Evolutionary conservation across 176 grass and related monocot species (phyloP), one percentile per base, ranked within the genome.

Genomic region (Aegilops tauschii): DNA sequence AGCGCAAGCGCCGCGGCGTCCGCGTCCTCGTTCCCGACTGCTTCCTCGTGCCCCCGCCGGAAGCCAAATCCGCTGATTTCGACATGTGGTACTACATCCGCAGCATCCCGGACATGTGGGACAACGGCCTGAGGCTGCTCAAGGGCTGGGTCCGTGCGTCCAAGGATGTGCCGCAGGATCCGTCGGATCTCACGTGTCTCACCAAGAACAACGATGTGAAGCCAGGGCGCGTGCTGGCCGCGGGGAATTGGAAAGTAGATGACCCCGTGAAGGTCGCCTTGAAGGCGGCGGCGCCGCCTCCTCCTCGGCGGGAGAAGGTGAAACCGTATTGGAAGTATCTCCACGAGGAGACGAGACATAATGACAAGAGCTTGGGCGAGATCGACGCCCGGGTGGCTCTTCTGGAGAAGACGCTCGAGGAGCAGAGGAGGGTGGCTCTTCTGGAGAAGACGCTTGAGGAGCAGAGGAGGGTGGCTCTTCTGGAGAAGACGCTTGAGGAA

Each of bases 51-150:
- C 16, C 10, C 34, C 82, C 64, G 1, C 65, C 12, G 44, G 54
- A 52, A 76, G 80, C 56, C 42, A 71, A 18, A 10, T 44, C 7
- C 12, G 3, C 28, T 8, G 59, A 67, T 8, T 83, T 84, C 75
- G 37, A 89, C 82, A 95, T 95, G 93, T 76, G 90, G 0, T 84
- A 86, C 36, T 66, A 13, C 30, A 0, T 84, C 25, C 81, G 85
- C 16, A 7, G 5, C 9, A 2, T 67, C 21, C 36, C 65, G 5
- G 76, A 86, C 11, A 30, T 21, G 14, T 50, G 13, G 11, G 74
- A 52, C 73, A 42, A 66, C 9, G 87, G 89, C 0, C 86, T 75
- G 72, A 21, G 17, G n/a, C 0, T 82, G 56, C 86, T 71, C 69
- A 84, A 50, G 76, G 1, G 2, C 36, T 88, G 58, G 79, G 28